Base-by-base conservation (phyloP, 2,329 filamentous ascomycete species). In the Cadophora sp. region DNA sequence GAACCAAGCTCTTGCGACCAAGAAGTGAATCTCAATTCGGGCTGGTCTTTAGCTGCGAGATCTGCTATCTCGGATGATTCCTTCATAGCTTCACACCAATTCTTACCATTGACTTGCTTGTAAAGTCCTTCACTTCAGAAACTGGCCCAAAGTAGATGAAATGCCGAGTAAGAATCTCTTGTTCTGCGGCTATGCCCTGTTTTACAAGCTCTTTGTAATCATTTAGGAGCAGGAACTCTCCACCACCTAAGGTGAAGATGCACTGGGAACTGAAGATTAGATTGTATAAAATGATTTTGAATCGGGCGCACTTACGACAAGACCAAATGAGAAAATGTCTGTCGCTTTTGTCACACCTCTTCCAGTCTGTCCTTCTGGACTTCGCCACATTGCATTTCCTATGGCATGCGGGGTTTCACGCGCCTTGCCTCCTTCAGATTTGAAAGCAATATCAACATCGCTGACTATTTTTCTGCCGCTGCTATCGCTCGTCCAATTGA, bases 311-410 rank as follows among this genome's bases (percentile, higher is more conserved):
- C 62, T 51, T 51, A 65, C 53, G 4, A 65, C 53, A 11, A 59
- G 43, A 33, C 53, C 62, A 48, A 65, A 65, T 13, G 41, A 59
- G 41, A 59, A 51, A 3, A 59, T 24, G 41, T 65, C 55, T 39
- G 62, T 53, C n/a, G 62, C 53, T 33, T 43, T 60, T 27, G 53
- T 51, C 1, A 59, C 43, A 18, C 62, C 62, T 45, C 41, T 65
- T 51, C 18, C 45, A 20, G 39, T 47, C 39, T 60, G 58, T 27
- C 39, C 58, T 20, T 48, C 55, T 33, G 41, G 62, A 41, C 62
- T 59, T 36, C 55, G 53, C 51, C 41, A 65, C 55, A 65, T 65
- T 13, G 27, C 62, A 59, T 65, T 65, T 43, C 53, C 62, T 59
- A 65, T 65, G 16, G 41, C 53, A 65, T 65, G 39, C 1, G 13